Evolutionary conservation across 148 eudicot genomes (phyloP).

Genomic region (Camellia sinensis): DNA sequence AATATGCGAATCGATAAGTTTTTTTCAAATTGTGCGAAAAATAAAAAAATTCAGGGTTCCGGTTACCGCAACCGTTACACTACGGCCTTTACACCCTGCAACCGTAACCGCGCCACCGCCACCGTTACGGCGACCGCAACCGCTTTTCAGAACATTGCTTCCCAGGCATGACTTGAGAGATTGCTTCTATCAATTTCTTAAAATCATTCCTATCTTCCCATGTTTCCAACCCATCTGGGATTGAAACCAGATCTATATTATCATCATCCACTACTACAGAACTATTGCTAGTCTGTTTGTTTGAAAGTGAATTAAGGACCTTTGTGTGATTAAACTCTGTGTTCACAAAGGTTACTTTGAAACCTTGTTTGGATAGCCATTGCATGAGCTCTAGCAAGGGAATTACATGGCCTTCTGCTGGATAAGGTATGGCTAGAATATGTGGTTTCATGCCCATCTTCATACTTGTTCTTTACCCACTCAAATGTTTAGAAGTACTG

Average conservation of each 20-base stretch:
- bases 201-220: conserved; percentile 20
- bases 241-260: conserved; percentile 16
- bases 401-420: conserved; percentile 29
- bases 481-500: neutral
- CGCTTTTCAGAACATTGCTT: conserved; percentile 17
- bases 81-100: no score
- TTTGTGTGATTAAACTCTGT: conserved; percentile 18
- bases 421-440: conserved; percentile 21
- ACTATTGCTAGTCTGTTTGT: neutral
- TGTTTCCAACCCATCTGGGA: conserved; percentile 25
- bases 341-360: conserved; percentile 22
- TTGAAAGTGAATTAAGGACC: conserved; percentile 10
- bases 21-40: no score
- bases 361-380: neutral
- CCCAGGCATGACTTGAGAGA: conserved; percentile 15
- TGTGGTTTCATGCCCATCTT: conserved; percentile 15
- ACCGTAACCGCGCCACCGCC: no score
- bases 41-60: no score
- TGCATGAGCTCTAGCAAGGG: conserved; percentile 21
- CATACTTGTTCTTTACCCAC: neutral
- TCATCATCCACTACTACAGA: conserved; percentile 3
- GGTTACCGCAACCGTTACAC: no score
- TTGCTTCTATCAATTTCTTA: conserved; percentile 8
- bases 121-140: no score
- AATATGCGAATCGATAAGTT: no score